Base-by-base conservation (phyloP, 225 moss, liverwort and hornwort genomes). In the Pseudoscleropodium purum region DNA sequence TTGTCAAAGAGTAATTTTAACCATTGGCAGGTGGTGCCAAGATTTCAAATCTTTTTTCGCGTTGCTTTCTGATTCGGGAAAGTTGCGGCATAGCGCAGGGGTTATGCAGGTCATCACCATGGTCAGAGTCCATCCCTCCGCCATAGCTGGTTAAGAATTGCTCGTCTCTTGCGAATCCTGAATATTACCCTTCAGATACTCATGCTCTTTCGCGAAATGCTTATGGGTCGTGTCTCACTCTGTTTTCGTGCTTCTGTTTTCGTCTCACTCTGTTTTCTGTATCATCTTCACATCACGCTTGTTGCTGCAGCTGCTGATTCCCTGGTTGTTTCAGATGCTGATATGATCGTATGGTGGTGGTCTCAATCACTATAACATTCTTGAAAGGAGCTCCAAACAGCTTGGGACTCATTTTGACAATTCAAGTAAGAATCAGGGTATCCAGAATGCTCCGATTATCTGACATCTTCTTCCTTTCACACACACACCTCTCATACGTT, bases 21-120 rank as follows among this genome's bases (percentile, higher is more conserved):
- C 88, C 47, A 75, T 74, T 54, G 65, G 54, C 67, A 66, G 81
- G 62, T n/a, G 82, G 34, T 85, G 76, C 87, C 91, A 89, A 91
- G 87, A 91, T 85, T 85, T 91, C 85, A 69, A 47, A 81, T 89
- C 65, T 89, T 73, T 81, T 90, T 45, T 90, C 75, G 6, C 23
- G 37, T 64, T 62, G 45, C 83, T 36, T 76, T 60, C 67, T 79
- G 79, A 66, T 87, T 57, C 37, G 21, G 30, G 67, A 68, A 78
- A 57, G 77, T 66, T 84, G 89, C 64, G 31, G 39, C 51, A 43
- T 41, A 43, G 49, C 73, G 26, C 61, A 70, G n/a, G 33, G 31
- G 41, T 72, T 21, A 17, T 31, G 59, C 51, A 75, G 83, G 45
- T 60, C 76, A 56, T 43, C 29, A 29, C 56, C 54, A 26, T 18